Evolutionary conservation across 352 stramenopile genomes (phyloP), one percentile per base, ranked within the genome.

Genomic region (Phytophthora crassamura): DNA sequence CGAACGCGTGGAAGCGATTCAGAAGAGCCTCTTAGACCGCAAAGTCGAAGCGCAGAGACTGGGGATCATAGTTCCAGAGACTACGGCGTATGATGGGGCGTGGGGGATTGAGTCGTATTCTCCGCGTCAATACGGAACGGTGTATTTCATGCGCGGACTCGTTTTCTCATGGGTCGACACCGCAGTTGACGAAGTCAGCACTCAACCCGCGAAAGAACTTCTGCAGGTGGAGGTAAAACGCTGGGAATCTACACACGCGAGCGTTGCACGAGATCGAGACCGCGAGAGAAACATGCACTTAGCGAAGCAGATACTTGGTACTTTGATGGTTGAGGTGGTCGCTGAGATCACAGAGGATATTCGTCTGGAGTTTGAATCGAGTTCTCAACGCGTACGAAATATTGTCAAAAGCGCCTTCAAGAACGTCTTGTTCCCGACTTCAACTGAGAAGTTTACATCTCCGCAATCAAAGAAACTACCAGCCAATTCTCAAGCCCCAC

Each of bases 61-160:
- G 11, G 64, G 43, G 11, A 53, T 59, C 34, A 15, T 41, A 1
- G 18, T 40, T 34, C 28, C 10, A 52, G 30, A 15, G 3, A 3
- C 28, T 28, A 47, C 32, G 7, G 35, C 20, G 34, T 84, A 88
- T 60, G 54, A 77, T 56, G 72, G 74, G 7, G 50, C 8, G 8
- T 72, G 69, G 64, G 51, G 76, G 2, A 61, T 84, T 12, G 77
- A 86, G 33, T 74, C 74, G n/a, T 89, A 86, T 38, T 50, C 62
- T 9, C 58, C 64, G 1, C 43, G 49, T 3, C 74, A 84, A 59
- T 74, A 62, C 28, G 56, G 50, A 6, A 28, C 59, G 9, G 69
- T 83, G 28, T 84, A 80, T 32, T 86, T 72, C 10, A n/a, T 84
- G 0, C 77, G 75, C 10, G 47, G 52, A 5, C 45, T 90, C 9